Base-by-base conservation (phyloP, 345 rosid genomes). In the Euphorbia lathyris region DNA sequence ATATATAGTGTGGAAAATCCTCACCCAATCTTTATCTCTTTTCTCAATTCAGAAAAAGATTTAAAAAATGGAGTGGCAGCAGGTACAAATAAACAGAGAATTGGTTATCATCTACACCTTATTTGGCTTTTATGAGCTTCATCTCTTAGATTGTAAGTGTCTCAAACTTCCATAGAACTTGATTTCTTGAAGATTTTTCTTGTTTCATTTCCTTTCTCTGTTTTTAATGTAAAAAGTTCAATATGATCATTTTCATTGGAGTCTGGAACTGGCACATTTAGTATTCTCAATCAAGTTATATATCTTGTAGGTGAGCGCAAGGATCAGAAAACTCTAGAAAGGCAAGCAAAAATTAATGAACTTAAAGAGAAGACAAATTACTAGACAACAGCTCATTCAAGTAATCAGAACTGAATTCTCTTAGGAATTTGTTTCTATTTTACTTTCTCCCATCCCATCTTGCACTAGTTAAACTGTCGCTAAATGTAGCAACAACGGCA, bases 341-440 rank as follows among this genome's bases (percentile, higher is more conserved):
- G 97, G 80, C 86, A 88, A 83, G 89, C 84, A 7, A 95, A 90
- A 81, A 92, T 95, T 60, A 87, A 95, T 66, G 99, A 90, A 78
- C 96, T 95, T 72, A 95, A 95, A 76, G 99, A 95, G 83, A 85
- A 78, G 78, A 95, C 96, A 67, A 95, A 95, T 80, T 92, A 82
- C 85, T 51, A 95, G 96, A 5, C 98, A 95, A 58, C 96, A 88
- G 76, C 90, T 95, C 76, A 95, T 95, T 83, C 94, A 95, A 97
- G 99, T 92, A 30, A 8, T 51, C 17, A 27, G 1, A 27, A 9
- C 17, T 48, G 17, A 32, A 65, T 34, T 26, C 40, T 19, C 43
- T 27, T 27, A 7, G 27, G 19, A n/a, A 43, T 45, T 45, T 64
- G 8, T 47, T 63, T 7, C 22, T 63, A 7, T 65, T 20, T 13